phyloP scores from a whole-genome alignment of 306 rosid genomes.

The Fragaria vesca region DNA sequence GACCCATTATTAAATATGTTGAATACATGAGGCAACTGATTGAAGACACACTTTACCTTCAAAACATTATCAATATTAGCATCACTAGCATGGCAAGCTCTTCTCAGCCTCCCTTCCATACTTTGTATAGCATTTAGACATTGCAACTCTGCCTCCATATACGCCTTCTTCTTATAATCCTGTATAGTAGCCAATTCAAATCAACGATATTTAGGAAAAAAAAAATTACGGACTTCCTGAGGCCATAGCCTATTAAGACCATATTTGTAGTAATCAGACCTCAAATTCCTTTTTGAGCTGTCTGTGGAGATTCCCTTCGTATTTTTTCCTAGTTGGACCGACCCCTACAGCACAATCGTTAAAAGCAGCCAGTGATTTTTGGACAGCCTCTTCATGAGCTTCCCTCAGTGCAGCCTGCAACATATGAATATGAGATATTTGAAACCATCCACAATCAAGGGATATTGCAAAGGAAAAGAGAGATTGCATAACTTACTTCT shows the following conservation, averaged over 20 bases:
- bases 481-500: slow-evolving; percentile 55
- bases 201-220: background rate
- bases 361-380: slow-evolving; percentile 67
- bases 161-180: slow-evolving; percentile 83
- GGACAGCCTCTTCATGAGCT: slow-evolving; percentile 86
- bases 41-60: slow-evolving; percentile 47
- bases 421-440: slow-evolving; percentile 28
- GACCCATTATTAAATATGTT: background rate
- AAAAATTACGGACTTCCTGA: background rate
- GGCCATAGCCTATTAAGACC: background rate
- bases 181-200: slow-evolving; percentile 38
- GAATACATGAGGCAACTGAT: background rate
- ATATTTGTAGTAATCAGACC: slow-evolving; percentile 35
- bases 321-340: slow-evolving; percentile 84
- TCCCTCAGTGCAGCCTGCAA: slow-evolving; percentile 80
- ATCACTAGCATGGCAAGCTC: slow-evolving; percentile 80
- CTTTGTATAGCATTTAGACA: slow-evolving; percentile 75
- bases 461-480: background rate
- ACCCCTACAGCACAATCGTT: slow-evolving; percentile 78
- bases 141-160: slow-evolving; percentile 82
- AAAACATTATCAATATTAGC: slow-evolving; percentile 73
- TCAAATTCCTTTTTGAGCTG: slow-evolving; percentile 75
- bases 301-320: slow-evolving; percentile 65
- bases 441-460: slow-evolving; percentile 19
- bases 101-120: slow-evolving; percentile 91